These are phyloP conservation scores for Xylaria sp. DNA, from an alignment of 2,329 filamentous ascomycete species.

Conservation along the genomic window DNA sequence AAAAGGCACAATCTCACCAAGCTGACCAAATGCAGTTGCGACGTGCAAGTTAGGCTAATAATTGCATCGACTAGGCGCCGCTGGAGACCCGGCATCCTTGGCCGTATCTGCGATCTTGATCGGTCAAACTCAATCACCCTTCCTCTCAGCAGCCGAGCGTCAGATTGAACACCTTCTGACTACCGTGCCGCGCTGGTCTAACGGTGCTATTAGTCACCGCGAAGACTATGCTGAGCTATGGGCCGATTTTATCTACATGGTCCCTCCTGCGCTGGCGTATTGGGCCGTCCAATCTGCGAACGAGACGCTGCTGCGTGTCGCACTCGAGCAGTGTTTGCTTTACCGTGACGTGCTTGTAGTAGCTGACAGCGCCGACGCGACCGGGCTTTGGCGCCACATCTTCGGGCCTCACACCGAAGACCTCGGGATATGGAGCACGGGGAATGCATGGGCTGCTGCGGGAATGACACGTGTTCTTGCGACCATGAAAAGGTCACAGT, in stretches of 20 bases:
- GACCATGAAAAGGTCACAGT: slow-evolving; percentile 45
- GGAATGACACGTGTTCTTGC: slow-evolving; percentile 54
- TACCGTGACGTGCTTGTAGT: slow-evolving; percentile 49
- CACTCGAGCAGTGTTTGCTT: slow-evolving; percentile 47
- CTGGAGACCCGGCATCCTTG: slow-evolving; percentile 52
- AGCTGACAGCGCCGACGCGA: slow-evolving; percentile 37
- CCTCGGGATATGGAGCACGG: slow-evolving; percentile 51
- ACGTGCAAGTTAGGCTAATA: not conserved
- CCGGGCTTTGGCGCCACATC: slow-evolving; percentile 52
- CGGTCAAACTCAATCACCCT: slow-evolving; percentile 42
- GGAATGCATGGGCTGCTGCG: slow-evolving; percentile 55
- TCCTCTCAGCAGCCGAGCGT: slow-evolving; percentile 45
- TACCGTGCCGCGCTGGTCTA: slow-evolving; percentile 47
- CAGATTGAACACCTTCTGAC: slow-evolving; percentile 49
- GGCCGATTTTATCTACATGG: slow-evolving; percentile 57
- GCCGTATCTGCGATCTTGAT: slow-evolving; percentile 52
- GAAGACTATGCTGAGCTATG: slow-evolving; percentile 50
- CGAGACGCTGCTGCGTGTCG: slow-evolving; percentile 42
- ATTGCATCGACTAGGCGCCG: slow-evolving; percentile 37
- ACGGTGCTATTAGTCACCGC: slow-evolving; percentile 56
- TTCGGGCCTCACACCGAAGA: slow-evolving; percentile 45
- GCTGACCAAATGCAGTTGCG: not conserved
- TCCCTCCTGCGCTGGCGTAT: slow-evolving; percentile 55
- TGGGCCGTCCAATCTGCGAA: slow-evolving; percentile 49
- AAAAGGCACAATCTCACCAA: not conserved